Percentiles rank a stretch among this genome's conserved stretches.
Conservation (phyloP, 2,329 filamentous ascomycete genomes). For the Aspergillus novofumigatus region DNA sequence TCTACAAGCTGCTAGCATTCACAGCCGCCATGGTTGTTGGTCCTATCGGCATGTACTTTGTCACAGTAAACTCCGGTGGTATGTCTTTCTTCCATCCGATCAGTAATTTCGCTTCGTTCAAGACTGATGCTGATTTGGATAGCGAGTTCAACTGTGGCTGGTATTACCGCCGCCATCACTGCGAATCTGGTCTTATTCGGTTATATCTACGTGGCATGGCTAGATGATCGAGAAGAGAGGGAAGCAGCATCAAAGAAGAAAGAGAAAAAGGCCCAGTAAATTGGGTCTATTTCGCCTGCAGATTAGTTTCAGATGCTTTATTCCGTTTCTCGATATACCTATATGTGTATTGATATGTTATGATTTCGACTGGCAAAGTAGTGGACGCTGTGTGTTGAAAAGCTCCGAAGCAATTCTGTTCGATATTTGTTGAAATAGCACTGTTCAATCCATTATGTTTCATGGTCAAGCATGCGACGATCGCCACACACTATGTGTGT, state of each 20-base stretch:
- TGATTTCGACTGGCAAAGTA: background rate
- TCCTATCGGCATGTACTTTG: conserved; percentile 85
- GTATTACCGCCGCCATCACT: conserved; percentile 77
- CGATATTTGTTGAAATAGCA: background rate
- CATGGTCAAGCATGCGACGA: background rate
- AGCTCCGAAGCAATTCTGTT: background rate
- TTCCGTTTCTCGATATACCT: background rate
- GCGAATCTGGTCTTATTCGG: conserved; percentile 86
- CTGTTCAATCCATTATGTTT: background rate
- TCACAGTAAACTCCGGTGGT: conserved; percentile 79
- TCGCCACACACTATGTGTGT: background rate
- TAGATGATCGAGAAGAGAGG: conserved; percentile 80
- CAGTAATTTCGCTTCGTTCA: background rate
- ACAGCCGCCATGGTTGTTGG: conserved; percentile 85
- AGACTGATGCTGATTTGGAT: background rate
- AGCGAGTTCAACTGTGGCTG: conserved; percentile 89
- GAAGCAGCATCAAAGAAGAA: conserved; percentile 56
- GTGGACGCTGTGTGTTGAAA: background rate
- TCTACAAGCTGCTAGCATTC: conserved; percentile 84
- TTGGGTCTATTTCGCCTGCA: background rate
- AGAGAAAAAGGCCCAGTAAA: conserved; percentile 43
- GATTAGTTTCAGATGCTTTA: background rate
- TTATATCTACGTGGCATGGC: conserved; percentile 91
- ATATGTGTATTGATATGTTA: background rate
- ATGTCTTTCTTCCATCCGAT: conserved; percentile 21